Conservation (phyloP, 495 filamentous ascomycete species). For the Penicillium pulvis region DNA sequence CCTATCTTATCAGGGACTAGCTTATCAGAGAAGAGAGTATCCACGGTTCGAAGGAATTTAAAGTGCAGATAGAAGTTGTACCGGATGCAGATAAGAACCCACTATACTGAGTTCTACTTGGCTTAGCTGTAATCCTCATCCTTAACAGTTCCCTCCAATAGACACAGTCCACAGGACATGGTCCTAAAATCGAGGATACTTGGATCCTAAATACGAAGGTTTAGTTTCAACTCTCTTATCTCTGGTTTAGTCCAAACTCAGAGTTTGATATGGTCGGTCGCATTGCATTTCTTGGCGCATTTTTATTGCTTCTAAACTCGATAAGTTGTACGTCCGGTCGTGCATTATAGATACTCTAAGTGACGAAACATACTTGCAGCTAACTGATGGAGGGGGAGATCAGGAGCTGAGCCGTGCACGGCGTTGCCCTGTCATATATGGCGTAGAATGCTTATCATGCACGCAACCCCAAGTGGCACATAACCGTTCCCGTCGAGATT, state of each 20-base stretch:
- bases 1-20: conserved; percentile 2
- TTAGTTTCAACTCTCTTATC: background rate
- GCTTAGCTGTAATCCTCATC: background rate
- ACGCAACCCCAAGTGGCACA: background rate
- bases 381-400: conserved; percentile 21
- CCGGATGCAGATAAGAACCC: background rate
- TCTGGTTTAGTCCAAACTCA: background rate
- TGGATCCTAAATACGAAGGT: too few species aligned
- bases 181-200: too few species aligned
- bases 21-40: background rate
- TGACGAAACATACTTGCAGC: conserved; percentile 14
- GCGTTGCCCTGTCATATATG: conserved; percentile 13
- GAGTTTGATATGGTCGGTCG: background rate
- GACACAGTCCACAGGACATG: too few species aligned
- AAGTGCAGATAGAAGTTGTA: conserved; percentile 1
- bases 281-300: conserved; percentile 9
- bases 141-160: background rate
- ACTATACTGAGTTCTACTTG: background rate
- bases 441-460: conserved; percentile 12
- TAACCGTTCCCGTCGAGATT: background rate
- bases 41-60: conserved; percentile 4
- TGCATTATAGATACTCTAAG: conserved; percentile 8
- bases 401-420: conserved; percentile 24
- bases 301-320: background rate
- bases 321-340: background rate